A percentile compares a stretch with the other conserved stretches of the same genome.
These are phyloP conservation scores for Fusarium globosum DNA, from an alignment of 2,329 filamentous ascomycete genomes.

Conservation along the genomic window DNA sequence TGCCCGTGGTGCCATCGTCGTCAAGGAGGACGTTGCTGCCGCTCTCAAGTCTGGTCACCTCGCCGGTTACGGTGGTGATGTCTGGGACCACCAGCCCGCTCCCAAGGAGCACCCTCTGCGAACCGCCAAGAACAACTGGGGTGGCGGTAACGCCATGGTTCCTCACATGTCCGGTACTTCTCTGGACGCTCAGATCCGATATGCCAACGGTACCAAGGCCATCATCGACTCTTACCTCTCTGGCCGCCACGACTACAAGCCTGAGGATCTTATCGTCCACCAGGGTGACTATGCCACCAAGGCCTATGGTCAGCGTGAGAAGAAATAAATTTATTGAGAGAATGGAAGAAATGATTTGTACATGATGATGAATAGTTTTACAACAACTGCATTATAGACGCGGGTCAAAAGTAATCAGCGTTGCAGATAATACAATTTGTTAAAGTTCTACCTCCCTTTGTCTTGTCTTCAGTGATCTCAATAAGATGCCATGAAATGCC, in stretches of 20 bases:
- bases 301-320: constrained; percentile 83
- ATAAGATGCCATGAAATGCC: background rate
- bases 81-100: constrained; percentile 98
- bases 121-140: constrained; percentile 92
- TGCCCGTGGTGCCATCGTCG: constrained; percentile 96
- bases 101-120: constrained; percentile 93
- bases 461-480: background rate
- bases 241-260: constrained; percentile 87
- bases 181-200: constrained; percentile 96
- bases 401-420: constrained; percentile 38
- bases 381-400: constrained; percentile 36
- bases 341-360: constrained; percentile 36
- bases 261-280: constrained; percentile 91
- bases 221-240: constrained; percentile 93
- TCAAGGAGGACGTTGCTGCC: constrained; percentile 98
- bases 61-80: constrained; percentile 87
- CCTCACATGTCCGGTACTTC: constrained; percentile 99
- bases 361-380: constrained; percentile 39
- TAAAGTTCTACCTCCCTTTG: constrained; percentile 19
- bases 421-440: constrained; percentile 42
- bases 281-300: constrained; percentile 94
- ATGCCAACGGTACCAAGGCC: constrained; percentile 86
- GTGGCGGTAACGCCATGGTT: constrained; percentile 98
- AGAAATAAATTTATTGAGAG: constrained; percentile 44
- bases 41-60: constrained; percentile 93